Base-by-base conservation (phyloP, 805 yeast species). In the Saccharomyces eubayanus region DNA sequence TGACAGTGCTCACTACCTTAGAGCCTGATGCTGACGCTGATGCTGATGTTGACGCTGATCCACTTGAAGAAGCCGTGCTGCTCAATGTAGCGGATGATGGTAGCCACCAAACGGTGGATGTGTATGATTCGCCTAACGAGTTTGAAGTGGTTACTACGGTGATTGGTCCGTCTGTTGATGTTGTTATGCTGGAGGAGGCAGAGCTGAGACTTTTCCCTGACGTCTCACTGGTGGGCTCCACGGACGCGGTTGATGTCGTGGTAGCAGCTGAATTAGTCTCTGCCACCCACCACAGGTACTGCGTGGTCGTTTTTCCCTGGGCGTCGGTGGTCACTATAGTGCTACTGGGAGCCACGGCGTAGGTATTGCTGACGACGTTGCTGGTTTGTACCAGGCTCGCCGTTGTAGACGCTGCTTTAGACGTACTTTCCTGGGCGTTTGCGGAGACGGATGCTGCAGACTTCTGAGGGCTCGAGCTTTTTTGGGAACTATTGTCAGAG, bases 101-200 rank as follows among this genome's bases (percentile, higher is more conserved):
- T 14, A 61, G 55, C 71, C 69, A 67, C 70, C 70, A 67, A n/a
- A 65, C 51, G 2, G 63, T 64, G 10, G 68, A 63, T 6, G 64
- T 59, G 50, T 61, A 62, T 1, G 58, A 9, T 16, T 52, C 58
- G 49, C 68, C 67, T 6, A 52, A 51, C 12, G 67, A 54, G 41
- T 63, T 55, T 4, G 64, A 55, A 24, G 62, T 53, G 1, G 62
- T 58, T 8, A 61, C 45, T 1, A 60, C 56, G 3, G 65, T 59
- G 14, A 62, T 49, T 47, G 67, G 65, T 6, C 59, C 62, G 16
- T 56, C 55, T 1, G 55, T 43, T 24, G 28, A 28, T 16, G 29
- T 47, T 31, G 31, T 9, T 28, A 46, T 48, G 12, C 16, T 28
- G 27, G 46, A 20, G 30, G 46, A 28, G 8, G 51, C 47, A 14